These are phyloP conservation scores for Colletotrichum karsti DNA, from an alignment of 2,329 filamentous ascomycete species.

Conservation along the genomic window DNA sequence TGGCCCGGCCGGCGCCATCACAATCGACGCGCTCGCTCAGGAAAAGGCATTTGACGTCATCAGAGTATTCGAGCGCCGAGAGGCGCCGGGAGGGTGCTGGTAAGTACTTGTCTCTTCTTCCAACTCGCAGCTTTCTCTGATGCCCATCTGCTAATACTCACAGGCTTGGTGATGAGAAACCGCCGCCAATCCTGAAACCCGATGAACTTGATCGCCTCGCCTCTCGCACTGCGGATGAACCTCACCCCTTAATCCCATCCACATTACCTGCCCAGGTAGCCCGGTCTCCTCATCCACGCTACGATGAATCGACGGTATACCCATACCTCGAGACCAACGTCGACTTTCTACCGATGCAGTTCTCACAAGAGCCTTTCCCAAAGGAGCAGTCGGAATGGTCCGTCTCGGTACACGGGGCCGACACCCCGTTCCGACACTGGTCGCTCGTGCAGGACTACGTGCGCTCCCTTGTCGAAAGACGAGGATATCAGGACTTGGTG, in stretches of 20 bases:
- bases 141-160: neutral
- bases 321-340: conserved; percentile 72
- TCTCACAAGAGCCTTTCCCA: conserved; percentile 64
- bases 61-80: conserved; percentile 69
- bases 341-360: conserved; percentile 66
- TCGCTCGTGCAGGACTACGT: conserved; percentile 64
- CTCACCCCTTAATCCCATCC: conserved; percentile 52
- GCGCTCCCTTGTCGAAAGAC: conserved; percentile 57
- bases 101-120: conserved; percentile 40
- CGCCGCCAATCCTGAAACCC: conserved; percentile 42
- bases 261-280: conserved; percentile 54
- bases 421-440: conserved; percentile 71
- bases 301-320: conserved; percentile 67
- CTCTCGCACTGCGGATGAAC: conserved; percentile 56
- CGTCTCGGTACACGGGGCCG: conserved; percentile 54
- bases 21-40: conserved; percentile 66
- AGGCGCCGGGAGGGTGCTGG: conserved; percentile 69
- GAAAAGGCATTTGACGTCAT: conserved; percentile 67
- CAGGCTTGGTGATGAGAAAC: conserved; percentile 51
- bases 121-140: too few species aligned
- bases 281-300: conserved; percentile 56
- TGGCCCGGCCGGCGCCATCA: conserved; percentile 67
- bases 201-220: conserved; percentile 56
- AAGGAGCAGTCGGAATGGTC: conserved; percentile 38
- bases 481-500: conserved; percentile 61